These are phyloP conservation scores for Leptographium radiaticola DNA, from an alignment of 2,329 filamentous ascomycete species.

Conservation along the genomic window DNA sequence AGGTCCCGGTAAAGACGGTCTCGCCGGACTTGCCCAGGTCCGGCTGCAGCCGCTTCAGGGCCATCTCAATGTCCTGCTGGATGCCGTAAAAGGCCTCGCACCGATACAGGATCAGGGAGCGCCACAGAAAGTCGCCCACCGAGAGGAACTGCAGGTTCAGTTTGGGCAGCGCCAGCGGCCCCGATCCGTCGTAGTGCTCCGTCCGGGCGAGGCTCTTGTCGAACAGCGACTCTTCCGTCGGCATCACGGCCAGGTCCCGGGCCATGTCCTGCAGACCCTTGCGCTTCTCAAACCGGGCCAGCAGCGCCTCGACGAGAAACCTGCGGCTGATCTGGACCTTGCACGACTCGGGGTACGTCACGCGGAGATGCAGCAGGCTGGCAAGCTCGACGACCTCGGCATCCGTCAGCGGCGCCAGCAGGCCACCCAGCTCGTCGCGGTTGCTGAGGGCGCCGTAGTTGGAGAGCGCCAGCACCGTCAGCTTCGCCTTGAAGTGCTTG, in stretches of 20 bases:
- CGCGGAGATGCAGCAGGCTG: constrained; percentile 61
- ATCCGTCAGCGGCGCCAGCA: constrained; percentile 62
- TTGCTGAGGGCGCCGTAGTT: constrained; percentile 85
- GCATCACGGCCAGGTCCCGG: constrained; percentile 59
- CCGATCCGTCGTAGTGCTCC: constrained; percentile 76
- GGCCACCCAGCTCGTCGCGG: constrained; percentile 61
- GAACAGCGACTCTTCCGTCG: constrained; percentile 72
- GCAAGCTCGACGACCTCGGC: constrained; percentile 61
- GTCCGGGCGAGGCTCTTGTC: constrained; percentile 67
- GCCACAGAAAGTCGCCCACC: constrained; percentile 92
- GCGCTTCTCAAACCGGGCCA: constrained; percentile 62
- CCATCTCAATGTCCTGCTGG: constrained; percentile 76
- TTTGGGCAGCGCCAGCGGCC: constrained; percentile 82
- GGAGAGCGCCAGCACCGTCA: constrained; percentile 81
- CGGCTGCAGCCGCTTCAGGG: constrained; percentile 66
- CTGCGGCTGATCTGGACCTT: constrained; percentile 49
- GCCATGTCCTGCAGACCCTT: constrained; percentile 73
- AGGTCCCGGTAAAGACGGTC: constrained; percentile 67
- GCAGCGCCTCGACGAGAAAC: constrained; percentile 57
- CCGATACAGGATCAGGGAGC: constrained; percentile 77
- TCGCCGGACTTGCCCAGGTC: constrained; percentile 50
- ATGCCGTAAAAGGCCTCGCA: constrained; percentile 91
- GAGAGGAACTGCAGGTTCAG: constrained; percentile 92
- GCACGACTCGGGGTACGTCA: constrained; percentile 62
- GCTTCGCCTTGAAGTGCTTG: constrained; percentile 75